These are phyloP conservation scores for Phytophthora kernoviae DNA, from an alignment of 352 stramenopile genomes.

Conservation along the genomic window DNA sequence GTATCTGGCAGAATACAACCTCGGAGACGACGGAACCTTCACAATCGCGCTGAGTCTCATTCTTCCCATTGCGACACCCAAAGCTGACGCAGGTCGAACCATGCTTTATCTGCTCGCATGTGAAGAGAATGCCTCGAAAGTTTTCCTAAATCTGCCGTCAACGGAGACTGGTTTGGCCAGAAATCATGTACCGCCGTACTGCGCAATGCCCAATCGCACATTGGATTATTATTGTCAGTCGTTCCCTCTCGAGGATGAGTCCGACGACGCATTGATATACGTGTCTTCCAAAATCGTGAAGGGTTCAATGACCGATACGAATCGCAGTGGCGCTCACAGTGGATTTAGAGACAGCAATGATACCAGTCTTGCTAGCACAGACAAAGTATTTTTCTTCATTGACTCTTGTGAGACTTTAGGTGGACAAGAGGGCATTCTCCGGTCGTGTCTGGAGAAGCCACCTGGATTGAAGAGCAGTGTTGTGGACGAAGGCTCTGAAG, in stretches of 20 bases:
- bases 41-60: slow-evolving; percentile 48
- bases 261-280: slow-evolving; percentile 41
- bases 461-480: slow-evolving; percentile 1
- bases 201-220: slow-evolving; percentile 57
- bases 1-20: slow-evolving; percentile 43
- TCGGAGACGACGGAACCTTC: slow-evolving; percentile 45
- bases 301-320: slow-evolving; percentile 13
- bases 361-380: slow-evolving; percentile 5
- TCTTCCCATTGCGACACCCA: slow-evolving; percentile 30
- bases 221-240: slow-evolving; percentile 56
- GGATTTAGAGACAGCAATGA: not conserved
- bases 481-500: not conserved
- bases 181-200: slow-evolving; percentile 36
- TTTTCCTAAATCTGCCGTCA: slow-evolving; percentile 18
- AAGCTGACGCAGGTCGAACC: slow-evolving; percentile 35
- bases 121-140: slow-evolving; percentile 20
- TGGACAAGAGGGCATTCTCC: slow-evolving; percentile 44
- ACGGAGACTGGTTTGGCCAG: slow-evolving; percentile 1
- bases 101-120: slow-evolving; percentile 63
- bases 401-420: slow-evolving; percentile 63
- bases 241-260: slow-evolving; percentile 46
- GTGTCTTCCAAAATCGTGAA: slow-evolving; percentile 35
- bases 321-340: slow-evolving; percentile 1
- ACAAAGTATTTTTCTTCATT: slow-evolving; percentile 49
- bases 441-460: slow-evolving; percentile 44